These are phyloP conservation scores for Tilletiaria anomala DNA, from an alignment of 1,284 basidiomycete species.

Conservation along the genomic window DNA sequence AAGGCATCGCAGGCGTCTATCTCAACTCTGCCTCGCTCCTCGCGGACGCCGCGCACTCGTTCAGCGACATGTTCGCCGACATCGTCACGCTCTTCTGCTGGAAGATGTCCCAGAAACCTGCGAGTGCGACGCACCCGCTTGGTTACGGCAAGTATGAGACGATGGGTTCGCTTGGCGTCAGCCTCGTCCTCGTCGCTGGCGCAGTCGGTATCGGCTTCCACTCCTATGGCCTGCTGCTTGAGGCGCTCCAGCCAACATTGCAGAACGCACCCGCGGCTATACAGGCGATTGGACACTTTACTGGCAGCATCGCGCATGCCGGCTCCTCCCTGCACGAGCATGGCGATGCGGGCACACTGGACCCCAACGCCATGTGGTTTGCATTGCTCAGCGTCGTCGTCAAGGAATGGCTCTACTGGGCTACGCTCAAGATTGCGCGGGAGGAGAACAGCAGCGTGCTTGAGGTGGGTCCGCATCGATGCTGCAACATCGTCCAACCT, in stretches of 20 bases:
- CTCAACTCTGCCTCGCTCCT: slow-evolving; percentile 72
- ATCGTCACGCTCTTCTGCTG: slow-evolving; percentile 85
- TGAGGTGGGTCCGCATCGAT: slow-evolving; percentile 48
- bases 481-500: background rate
- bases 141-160: slow-evolving; percentile 86
- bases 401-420: slow-evolving; percentile 78
- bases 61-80: slow-evolving; percentile 73
- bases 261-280: slow-evolving; percentile 49
- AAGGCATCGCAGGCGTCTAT: slow-evolving; percentile 49
- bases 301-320: slow-evolving; percentile 45
- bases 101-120: slow-evolving; percentile 66
- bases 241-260: slow-evolving; percentile 47
- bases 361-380: slow-evolving; percentile 94
- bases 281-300: slow-evolving; percentile 48
- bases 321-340: slow-evolving; percentile 49
- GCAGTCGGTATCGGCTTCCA: slow-evolving; percentile 82
- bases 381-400: slow-evolving; percentile 62
- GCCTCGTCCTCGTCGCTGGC: slow-evolving; percentile 62
- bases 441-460: slow-evolving; percentile 80
- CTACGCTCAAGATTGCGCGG: slow-evolving; percentile 56
- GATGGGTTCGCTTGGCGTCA: slow-evolving; percentile 70
- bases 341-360: slow-evolving; percentile 45
- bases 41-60: slow-evolving; percentile 87
- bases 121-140: slow-evolving; percentile 64
- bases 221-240: slow-evolving; percentile 64